Evolutionary conservation across 2,329 filamentous ascomycete species (phyloP).

Genomic region (Fragosphaeria purpurea): DNA sequence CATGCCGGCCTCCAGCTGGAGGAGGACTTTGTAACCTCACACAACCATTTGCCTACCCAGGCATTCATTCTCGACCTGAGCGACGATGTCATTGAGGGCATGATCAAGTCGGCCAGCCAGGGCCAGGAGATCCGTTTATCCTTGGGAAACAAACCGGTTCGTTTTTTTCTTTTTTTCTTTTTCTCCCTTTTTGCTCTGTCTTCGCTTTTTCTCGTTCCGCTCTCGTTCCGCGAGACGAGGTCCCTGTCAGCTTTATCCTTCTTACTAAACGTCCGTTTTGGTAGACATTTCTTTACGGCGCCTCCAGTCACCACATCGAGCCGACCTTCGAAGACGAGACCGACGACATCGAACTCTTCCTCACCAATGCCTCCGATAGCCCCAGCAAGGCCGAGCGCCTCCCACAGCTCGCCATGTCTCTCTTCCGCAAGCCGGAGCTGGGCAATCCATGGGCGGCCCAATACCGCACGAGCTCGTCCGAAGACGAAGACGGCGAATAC

Average conservation of each 20-base stretch:
- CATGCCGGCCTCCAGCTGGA: constrained; percentile 48
- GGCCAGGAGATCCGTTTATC: constrained; percentile 47
- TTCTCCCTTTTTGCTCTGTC: constrained; percentile 7
- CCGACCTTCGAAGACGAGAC: constrained; percentile 37
- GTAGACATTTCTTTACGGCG: constrained; percentile 46
- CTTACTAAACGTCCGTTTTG: constrained; percentile 1
- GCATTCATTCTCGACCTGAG: constrained; percentile 49
- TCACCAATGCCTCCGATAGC: constrained; percentile 40
- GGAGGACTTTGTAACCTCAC: constrained; percentile 37
- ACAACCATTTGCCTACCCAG: constrained; percentile 38
- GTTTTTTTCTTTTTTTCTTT: constrained; percentile 20
- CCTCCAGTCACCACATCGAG: constrained; percentile 36
- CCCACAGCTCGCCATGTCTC: constrained; percentile 38
- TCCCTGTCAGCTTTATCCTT: not conserved
- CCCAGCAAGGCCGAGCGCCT: constrained; percentile 37
- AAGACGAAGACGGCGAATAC: constrained; percentile 13
- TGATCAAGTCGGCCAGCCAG: constrained; percentile 50
- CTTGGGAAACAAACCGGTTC: constrained; percentile 50
- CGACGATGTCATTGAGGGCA: constrained; percentile 48
- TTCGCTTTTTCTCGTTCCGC: not conserved
- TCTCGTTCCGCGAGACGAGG: too few relatives aligned
- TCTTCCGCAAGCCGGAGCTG: constrained; percentile 34
- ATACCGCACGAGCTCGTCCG: constrained; percentile 10
- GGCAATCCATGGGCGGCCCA: constrained; percentile 11
- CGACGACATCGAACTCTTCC: constrained; percentile 32